These are phyloP conservation scores for Talaromyces sp. DNA, from an alignment of 2,329 filamentous ascomycete species.

Conservation along the genomic window DNA sequence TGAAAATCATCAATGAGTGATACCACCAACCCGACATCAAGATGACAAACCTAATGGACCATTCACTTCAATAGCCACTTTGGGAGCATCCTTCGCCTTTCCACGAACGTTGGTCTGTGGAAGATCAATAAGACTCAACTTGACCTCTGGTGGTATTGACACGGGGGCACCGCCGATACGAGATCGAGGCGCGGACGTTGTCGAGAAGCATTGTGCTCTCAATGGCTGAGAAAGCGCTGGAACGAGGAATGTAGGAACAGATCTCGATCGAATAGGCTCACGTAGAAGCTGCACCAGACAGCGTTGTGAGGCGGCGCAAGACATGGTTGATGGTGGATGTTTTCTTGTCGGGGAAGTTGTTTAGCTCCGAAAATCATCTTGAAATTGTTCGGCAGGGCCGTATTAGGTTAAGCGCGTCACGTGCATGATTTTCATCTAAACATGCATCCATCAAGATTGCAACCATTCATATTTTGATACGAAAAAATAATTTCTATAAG, in stretches of 20 bases:
- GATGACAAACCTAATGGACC: conserved; percentile 69
- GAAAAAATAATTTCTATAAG: background rate
- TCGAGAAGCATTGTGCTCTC: conserved; percentile 64
- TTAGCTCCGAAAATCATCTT: conserved; percentile 27
- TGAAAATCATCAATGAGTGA: conserved; percentile 32
- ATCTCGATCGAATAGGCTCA: conserved; percentile 48
- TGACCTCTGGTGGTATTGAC: conserved; percentile 79
- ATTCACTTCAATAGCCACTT: conserved; percentile 67
- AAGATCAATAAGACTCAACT: conserved; percentile 66
- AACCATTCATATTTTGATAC: no score
- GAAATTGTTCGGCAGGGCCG: conserved; percentile 33
- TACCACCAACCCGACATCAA: background rate
- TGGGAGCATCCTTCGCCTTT: conserved; percentile 61
- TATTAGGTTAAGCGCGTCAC: conserved; percentile 14
- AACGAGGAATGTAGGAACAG: conserved; percentile 70
- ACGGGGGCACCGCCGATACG: conserved; percentile 84
- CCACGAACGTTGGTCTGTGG: conserved; percentile 58
- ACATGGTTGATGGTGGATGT: conserved; percentile 50
- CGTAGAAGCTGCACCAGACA: conserved; percentile 58
- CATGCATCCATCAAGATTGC: background rate
- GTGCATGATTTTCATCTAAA: background rate
- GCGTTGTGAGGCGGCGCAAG: conserved; percentile 53
- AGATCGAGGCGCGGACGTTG: conserved; percentile 64
- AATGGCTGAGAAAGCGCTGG: conserved; percentile 61
- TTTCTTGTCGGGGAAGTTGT: conserved; percentile 25